Conservation (phyloP, 78 protist genomes). For the slime mould (Dictyostelium discoideum) region dicty_2.7 NC_007090.3:3358501-3359000, state of each 20-base stretch:
- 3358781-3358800: conserved; percentile 94
- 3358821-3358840: conserved; percentile 92
- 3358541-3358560: not conserved
- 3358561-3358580: not conserved
- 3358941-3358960: conserved; percentile 93
- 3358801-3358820: conserved; percentile 86
- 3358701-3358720: not conserved
- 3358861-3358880: conserved; percentile 92
- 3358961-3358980: conserved; percentile 89
- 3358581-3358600: not conserved
- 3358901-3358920: conserved; percentile 76
- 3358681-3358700: not conserved
- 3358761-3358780: conserved; percentile 98
- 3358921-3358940: conserved; percentile 95
- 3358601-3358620: not conserved
- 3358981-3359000: conserved; percentile 81
- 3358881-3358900: conserved; percentile 95
- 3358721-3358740: conserved; percentile 49
- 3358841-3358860: conserved; percentile 96
- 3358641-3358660: not conserved
- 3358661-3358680: not conserved
- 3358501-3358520: no score
- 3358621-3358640: not conserved
- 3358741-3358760: conserved; percentile 93
- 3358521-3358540: not conserved